Evolutionary conservation across 805 yeast species (phyloP), one percentile per base, ranked within the genome.

Genomic region (Wickerhamomyces chambardii): DNA sequence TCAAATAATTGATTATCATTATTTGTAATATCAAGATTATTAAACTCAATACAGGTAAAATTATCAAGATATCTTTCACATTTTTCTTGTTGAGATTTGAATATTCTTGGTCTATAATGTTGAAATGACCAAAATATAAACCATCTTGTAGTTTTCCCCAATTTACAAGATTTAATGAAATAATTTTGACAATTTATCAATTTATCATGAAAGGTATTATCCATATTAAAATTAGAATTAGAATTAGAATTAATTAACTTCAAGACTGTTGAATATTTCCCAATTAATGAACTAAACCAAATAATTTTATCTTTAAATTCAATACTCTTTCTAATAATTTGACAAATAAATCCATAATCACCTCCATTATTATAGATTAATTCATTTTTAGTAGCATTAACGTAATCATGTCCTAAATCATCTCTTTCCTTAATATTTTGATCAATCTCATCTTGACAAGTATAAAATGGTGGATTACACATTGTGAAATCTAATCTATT

Each of bases 391-490:
- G 51, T 44, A 1, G 68, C 76, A 2, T 36, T 28, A 12, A 62
- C 60, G 3, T 30, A 15, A 4, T 53, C 47, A 12, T 46, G 36
- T 1, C 53, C 42, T 6, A 43, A 25, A 4, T 7, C 12, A 6
- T 30, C 21, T 40, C 69, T 70, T 5, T 27, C n/a, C 2, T 29
- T 29, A 8, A 36, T 29, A 14, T 49, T 47, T 4, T 32, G 28
- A 5, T 39, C 34, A 45, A 66, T 39, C 30, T 68, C 75, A 1
- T 46, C 51, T 0, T 18, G 10, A 1, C 67, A 57, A 3, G 43
- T 36, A 44, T 69, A 72, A 42, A 72, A 72, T 2, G 78, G 78
- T 4, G 78, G 78, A 43, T 72, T 72, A 45, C 78, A 71, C 47
- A 73, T 57, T 6, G 61, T 53, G 37, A 70, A 60, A 24, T 24